Conservation (phyloP, 2,329 filamentous ascomycete genomes). For the Penicillium sp. region DNA sequence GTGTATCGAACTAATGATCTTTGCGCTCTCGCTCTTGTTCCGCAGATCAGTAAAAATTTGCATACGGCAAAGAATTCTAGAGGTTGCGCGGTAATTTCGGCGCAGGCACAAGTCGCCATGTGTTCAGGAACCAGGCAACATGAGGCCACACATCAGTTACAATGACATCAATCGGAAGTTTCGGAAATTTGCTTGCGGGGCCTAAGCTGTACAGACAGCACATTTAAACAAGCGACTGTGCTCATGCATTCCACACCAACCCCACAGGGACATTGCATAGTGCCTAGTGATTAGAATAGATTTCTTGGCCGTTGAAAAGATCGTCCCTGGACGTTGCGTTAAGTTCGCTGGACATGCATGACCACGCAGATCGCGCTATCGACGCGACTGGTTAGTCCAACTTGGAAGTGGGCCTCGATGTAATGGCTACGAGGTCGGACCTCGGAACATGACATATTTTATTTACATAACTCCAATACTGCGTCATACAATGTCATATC, state of each 20-base stretch:
- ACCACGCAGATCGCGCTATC: slow-evolving; percentile 9
- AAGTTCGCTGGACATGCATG: slow-evolving; percentile 1
- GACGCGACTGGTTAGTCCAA: neutral
- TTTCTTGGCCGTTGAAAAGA: neutral
- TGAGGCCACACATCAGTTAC: neutral
- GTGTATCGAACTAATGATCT: neutral
- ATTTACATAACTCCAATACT: slow-evolving; percentile 1
- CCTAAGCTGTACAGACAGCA: neutral
- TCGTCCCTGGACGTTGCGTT: slow-evolving; percentile 4
- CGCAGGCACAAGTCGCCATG: neutral
- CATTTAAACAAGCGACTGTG: neutral
- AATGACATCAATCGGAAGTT: neutral
- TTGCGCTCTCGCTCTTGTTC: neutral
- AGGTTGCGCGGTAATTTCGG: neutral
- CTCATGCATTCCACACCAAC: neutral
- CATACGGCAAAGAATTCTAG: neutral
- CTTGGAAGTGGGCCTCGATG: neutral
- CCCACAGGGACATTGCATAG: neutral
- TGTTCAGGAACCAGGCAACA: slow-evolving; percentile 40
- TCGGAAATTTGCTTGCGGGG: neutral
- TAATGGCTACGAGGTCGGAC: neutral
- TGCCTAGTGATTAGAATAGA: neutral
- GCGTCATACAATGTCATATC: slow-evolving; percentile 6
- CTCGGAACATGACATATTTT: neutral
- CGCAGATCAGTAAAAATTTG: neutral